These are phyloP conservation scores for Candida frijolesensis DNA, from an alignment of 1,139 yeast genomes.

Conservation along the genomic window DNA sequence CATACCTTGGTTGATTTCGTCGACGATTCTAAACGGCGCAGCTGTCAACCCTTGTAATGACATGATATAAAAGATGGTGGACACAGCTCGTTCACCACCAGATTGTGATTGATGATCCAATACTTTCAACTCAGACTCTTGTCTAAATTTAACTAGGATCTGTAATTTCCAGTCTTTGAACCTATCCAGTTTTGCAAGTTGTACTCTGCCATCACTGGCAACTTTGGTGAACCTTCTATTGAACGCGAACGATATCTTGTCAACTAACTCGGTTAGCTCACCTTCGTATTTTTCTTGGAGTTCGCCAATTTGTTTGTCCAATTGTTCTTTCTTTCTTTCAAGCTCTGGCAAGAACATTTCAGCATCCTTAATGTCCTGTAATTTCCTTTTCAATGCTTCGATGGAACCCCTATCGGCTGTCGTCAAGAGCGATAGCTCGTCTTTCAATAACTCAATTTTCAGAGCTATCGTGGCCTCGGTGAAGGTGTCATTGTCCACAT, in stretches of 20 bases:
- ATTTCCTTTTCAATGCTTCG: constrained; percentile 31
- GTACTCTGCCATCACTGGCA: constrained; percentile 85
- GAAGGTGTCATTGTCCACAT: constrained; percentile 44
- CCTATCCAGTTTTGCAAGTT: constrained; percentile 52
- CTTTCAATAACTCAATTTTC: constrained; percentile 37
- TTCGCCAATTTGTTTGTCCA: constrained; percentile 38
- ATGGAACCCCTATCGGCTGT: constrained; percentile 44
- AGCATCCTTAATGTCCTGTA: constrained; percentile 31
- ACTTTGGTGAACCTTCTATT: constrained; percentile 67
- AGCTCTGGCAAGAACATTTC: constrained; percentile 38
- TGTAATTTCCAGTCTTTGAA: constrained; percentile 82
- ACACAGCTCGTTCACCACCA: constrained; percentile 97
- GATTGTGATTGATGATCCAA: constrained; percentile 89
- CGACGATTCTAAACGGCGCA: constrained; percentile 94
- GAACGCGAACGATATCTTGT: constrained; percentile 62
- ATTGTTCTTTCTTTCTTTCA: constrained; percentile 24
- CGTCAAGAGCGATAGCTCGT: constrained; percentile 40
- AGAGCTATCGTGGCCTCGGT: constrained; percentile 36
- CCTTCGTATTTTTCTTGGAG: constrained; percentile 59
- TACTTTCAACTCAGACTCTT: constrained; percentile 65
- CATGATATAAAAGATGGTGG: constrained; percentile 88
- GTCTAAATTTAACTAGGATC: constrained; percentile 84
- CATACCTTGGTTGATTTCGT: constrained; percentile 99
- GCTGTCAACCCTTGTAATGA: constrained; percentile 88
- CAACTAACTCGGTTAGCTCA: constrained; percentile 51